Percentiles rank a stretch among this genome's conserved stretches.
Evolutionary conservation across 2,329 filamentous ascomycete genomes (phyloP).

Genomic region (Beauveria rudraprayagi): DNA sequence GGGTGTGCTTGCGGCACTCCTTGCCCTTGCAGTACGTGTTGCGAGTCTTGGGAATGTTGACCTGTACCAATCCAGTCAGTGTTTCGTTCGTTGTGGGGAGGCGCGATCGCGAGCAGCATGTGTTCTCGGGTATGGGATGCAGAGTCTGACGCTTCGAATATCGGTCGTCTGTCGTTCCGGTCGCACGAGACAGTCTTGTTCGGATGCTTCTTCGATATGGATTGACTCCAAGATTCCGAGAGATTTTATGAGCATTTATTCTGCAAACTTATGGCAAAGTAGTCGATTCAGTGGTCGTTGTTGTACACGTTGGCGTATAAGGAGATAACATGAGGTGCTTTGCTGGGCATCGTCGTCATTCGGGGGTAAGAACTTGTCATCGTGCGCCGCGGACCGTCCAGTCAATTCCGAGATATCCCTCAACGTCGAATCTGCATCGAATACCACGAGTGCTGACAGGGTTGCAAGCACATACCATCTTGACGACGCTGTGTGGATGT

Average conservation of each 20-base stretch:
- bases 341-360: neutral
- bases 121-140: neutral
- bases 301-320: neutral
- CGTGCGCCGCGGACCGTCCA: conserved; percentile 20
- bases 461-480: conserved; percentile 34
- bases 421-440: conserved; percentile 10
- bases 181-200: conserved; percentile 17
- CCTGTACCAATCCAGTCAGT: conserved; percentile 44
- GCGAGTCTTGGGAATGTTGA: conserved; percentile 97
- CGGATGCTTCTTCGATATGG: neutral
- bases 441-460: neutral
- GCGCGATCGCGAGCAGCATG: neutral
- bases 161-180: conserved; percentile 5
- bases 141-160: conserved; percentile 2
- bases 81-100: neutral
- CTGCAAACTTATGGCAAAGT: neutral
- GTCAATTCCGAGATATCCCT: conserved; percentile 9
- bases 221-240: neutral
- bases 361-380: conserved; percentile 21
- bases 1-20: conserved; percentile 85
- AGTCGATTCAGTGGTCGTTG: neutral
- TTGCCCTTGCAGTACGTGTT: conserved; percentile 97
- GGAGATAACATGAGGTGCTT: neutral
- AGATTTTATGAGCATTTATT: neutral
- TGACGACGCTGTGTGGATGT: conserved; percentile 38